Evolutionary conservation across 2,329 filamentous ascomycete genomes (phyloP), one percentile per base, ranked within the genome.

Genomic region (Alternaria gaisen): DNA sequence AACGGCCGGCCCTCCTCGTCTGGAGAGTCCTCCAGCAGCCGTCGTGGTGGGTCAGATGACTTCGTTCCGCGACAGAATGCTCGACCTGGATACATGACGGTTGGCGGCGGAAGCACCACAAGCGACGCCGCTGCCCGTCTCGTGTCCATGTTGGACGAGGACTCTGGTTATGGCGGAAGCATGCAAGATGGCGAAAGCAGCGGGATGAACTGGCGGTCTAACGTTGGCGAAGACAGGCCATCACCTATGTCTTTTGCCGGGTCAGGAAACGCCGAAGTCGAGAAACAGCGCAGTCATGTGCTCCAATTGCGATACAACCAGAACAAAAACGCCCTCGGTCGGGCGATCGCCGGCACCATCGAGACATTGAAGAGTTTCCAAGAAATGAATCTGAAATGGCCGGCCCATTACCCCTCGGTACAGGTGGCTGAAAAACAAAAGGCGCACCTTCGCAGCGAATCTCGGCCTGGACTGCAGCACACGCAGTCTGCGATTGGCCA

Each of bases 251-350:
- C 80, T 34, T 74, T 79, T 34, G 85, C 84, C 68, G 81, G 84
- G 50, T 80, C 77, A 58, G 83, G 76, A 79, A 68, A 69, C 38
- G 82, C 83, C 44, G 88, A 91, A 53, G 83, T 88, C 66, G 90
- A 92, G 73, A 86, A 86, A 71, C 86, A 77, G 87, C 67, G 92
- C 38, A 91, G 90, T 74, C 92, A 97, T 79, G 88, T 97, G 50
- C 91, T 97, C 74, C 95, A 98, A 81, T 86, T 98, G 67, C 92
- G 92, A 84, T 97, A 97, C 81, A 98, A 98, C 79, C 88, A 93
- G 72, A 97, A 98, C 77, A 89, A 94, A 60, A 91, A 90, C 6
- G 88, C 91, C 32, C 87, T 99, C n/a, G 92, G 88, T 43, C 90
- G 94, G 61, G 91, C 93, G 14, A 97, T 99, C 75, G 91, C 90